Percentiles rank a stretch among this genome's conserved stretches.
Conservation (phyloP, 225 moss, liverwort and hornwort genomes). For the Pleurozium schreberi region DNA sequence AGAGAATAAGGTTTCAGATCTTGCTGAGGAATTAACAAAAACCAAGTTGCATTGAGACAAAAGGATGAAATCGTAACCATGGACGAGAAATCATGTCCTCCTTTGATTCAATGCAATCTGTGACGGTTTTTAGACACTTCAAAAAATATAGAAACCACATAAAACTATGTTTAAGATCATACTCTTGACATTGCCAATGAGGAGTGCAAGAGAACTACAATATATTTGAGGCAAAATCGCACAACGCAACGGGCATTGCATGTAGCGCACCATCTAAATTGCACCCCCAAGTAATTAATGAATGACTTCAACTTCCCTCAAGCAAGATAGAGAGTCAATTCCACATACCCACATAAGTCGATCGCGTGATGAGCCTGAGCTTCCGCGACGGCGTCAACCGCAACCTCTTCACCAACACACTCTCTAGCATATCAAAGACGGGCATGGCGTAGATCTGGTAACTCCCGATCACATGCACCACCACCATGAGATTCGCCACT, state of each 20-base stretch:
- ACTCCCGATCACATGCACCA: conserved; percentile 47
- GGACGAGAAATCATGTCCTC: neutral
- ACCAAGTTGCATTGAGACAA: neutral
- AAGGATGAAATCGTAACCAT: no score
- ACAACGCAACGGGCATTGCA: neutral
- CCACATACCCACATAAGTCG: conserved; percentile 23
- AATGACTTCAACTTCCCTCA: neutral
- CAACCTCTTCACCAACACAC: conserved; percentile 10
- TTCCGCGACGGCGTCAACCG: neutral
- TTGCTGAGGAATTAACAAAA: neutral
- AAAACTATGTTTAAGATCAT: neutral
- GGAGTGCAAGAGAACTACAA: neutral
- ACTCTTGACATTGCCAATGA: neutral
- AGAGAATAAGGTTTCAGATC: neutral
- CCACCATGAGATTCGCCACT: conserved; percentile 36
- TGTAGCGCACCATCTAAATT: neutral
- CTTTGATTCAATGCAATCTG: neutral
- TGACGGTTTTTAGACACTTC: neutral
- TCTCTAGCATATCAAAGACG: conserved; percentile 57
- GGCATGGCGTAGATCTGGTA: conserved; percentile 69
- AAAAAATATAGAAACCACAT: neutral
- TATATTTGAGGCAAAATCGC: neutral
- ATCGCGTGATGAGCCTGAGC: conserved; percentile 31
- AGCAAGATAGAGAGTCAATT: neutral
- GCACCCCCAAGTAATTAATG: neutral